These are phyloP conservation scores for Durio zibethinus DNA, from an alignment of 345 rosid species.

Conservation along the genomic window DNA sequence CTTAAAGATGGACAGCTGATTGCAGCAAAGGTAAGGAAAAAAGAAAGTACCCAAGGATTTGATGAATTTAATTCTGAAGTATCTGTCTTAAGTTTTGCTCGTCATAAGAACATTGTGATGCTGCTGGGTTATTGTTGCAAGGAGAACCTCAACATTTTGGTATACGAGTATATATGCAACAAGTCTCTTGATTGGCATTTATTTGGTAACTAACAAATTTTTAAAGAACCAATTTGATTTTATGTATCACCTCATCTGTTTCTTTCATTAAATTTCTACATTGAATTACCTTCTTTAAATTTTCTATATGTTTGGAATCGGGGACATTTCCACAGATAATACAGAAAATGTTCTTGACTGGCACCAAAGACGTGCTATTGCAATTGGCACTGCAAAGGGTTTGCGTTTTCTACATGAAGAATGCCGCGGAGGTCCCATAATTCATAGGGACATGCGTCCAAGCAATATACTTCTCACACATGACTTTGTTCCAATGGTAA, in stretches of 20 bases:
- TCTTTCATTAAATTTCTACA: not conserved
- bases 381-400: conserved; percentile 61
- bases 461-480: conserved; percentile 63
- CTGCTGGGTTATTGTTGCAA: conserved; percentile 60
- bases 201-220: conserved; percentile 40
- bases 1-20: conserved; percentile 53
- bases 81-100: conserved; percentile 49
- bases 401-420: conserved; percentile 61
- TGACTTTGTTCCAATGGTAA: conserved; percentile 65
- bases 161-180: conserved; percentile 70
- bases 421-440: conserved; percentile 58
- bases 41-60: conserved; percentile 57
- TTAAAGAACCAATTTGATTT: not conserved
- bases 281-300: not conserved
- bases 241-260: not conserved
- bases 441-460: conserved; percentile 60
- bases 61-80: conserved; percentile 52
- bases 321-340: conserved; percentile 26
- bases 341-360: conserved; percentile 44
- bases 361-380: conserved; percentile 54
- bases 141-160: conserved; percentile 60
- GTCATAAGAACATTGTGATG: conserved; percentile 74
- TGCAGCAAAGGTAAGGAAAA: conserved; percentile 58
- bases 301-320: not conserved
- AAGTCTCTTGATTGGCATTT: conserved; percentile 61